A percentile compares a stretch with the other conserved stretches of the same genome.
Evolutionary conservation across 1,284 basidiomycete species (phyloP).

Genomic region (Sporisorium graminicola): DNA sequence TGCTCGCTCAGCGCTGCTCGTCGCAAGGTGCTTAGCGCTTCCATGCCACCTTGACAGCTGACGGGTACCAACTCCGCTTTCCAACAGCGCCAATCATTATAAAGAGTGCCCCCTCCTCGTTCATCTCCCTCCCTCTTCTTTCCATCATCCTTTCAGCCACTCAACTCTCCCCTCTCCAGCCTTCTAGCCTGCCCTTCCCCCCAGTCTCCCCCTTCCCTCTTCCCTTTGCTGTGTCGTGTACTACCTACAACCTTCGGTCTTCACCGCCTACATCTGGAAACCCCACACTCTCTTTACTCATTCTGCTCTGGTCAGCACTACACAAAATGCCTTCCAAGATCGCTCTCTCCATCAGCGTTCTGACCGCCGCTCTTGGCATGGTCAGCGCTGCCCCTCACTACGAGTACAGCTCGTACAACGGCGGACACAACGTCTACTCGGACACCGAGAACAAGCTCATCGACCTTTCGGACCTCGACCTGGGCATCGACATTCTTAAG

Average conservation of each 20-base stretch:
- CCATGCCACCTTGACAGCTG: conserved; percentile 22
- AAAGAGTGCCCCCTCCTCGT: conserved; percentile 24
- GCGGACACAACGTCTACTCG: conserved; percentile 42
- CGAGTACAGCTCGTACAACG: conserved; percentile 38
- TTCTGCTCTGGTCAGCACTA: conserved; percentile 2
- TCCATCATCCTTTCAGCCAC: conserved; percentile 31
- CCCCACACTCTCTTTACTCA: conserved; percentile 21
- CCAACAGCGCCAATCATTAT: conserved; percentile 26
- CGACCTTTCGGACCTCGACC: conserved; percentile 28
- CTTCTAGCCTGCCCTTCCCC: conserved; percentile 43
- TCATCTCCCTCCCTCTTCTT: conserved; percentile 27
- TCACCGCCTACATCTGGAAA: conserved; percentile 20
- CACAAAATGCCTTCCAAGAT: conserved; percentile 51
- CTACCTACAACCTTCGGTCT: conserved; percentile 26
- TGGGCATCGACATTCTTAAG: conserved; percentile 41
- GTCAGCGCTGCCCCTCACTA: conserved; percentile 48
- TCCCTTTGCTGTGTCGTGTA: conserved; percentile 17
- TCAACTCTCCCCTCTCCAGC: conserved; percentile 19
- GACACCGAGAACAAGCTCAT: conserved; percentile 46
- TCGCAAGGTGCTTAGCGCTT: neutral
- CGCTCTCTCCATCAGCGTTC: conserved; percentile 38
- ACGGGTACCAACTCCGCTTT: conserved; percentile 21
- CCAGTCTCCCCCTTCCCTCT: conserved; percentile 3
- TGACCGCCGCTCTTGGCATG: conserved; percentile 47
- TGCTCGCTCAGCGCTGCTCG: neutral